Conservation (phyloP, 2,329 filamentous ascomycete species). For the Gnomoniopsis sp. region DNA sequence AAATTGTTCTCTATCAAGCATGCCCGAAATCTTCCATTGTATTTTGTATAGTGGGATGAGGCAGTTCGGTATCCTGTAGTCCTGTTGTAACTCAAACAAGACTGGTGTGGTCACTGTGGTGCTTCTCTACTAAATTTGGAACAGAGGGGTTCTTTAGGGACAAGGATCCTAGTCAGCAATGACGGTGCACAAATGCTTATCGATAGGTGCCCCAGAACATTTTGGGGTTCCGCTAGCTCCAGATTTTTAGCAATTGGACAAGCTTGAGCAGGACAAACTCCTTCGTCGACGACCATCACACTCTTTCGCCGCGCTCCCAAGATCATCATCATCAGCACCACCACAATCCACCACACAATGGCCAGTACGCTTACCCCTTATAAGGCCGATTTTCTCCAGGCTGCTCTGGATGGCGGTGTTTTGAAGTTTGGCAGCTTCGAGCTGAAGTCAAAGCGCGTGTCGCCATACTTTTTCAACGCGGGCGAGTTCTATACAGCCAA, state of each 20-base stretch:
- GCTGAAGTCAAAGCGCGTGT: conserved; percentile 87
- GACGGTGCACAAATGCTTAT: no score
- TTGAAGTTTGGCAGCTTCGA: conserved; percentile 82
- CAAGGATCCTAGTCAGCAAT: no score
- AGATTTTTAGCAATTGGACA: background rate
- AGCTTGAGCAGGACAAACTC: background rate
- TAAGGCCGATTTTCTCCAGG: conserved; percentile 70
- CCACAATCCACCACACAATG: conserved; percentile 1
- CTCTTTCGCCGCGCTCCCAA: background rate
- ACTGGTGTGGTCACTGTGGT: no score
- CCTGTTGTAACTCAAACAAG: no score
- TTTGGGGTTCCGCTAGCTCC: background rate
- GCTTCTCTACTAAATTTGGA: no score
- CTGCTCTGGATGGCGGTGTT: conserved; percentile 64
- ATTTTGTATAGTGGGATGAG: no score
- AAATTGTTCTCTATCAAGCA: no score
- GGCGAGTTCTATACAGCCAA: conserved; percentile 82
- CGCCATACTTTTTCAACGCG: conserved; percentile 98
- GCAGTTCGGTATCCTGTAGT: no score
- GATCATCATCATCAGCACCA: background rate
- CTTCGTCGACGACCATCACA: background rate
- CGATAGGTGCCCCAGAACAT: background rate
- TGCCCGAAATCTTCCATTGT: no score
- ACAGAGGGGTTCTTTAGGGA: no score
- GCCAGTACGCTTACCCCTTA: conserved; percentile 49